Evolutionary conservation across 441 rosid genomes (phyloP).

Genomic region (Erysimum cheiri): DNA sequence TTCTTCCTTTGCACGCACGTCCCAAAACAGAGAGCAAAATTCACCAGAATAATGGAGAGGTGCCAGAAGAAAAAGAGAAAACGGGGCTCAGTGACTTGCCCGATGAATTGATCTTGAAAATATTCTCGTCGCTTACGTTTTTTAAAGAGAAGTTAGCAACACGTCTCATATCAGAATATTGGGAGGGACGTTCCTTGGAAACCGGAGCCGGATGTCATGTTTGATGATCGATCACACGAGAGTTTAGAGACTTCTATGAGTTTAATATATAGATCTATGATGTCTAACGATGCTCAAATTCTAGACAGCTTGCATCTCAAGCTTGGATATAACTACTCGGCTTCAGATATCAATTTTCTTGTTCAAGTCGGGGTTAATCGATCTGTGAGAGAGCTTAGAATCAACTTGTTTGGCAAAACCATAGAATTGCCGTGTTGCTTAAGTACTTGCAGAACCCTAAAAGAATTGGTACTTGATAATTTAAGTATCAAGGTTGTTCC

Average conservation of each 20-base stretch:
- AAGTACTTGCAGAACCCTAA: not conserved
- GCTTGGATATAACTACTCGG: not conserved
- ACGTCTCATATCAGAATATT: not conserved
- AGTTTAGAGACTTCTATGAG: not conserved
- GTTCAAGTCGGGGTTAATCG: not conserved
- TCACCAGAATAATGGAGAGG: not conserved
- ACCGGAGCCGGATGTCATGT: not conserved
- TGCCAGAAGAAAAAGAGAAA: not conserved
- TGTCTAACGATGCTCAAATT: not conserved
- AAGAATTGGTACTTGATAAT: not conserved
- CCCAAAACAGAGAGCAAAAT: not conserved
- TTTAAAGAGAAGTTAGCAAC: not conserved
- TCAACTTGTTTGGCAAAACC: not conserved
- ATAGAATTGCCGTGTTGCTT: not conserved
- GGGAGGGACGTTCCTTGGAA: not conserved
- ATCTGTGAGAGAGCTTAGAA: not conserved
- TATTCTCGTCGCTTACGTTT: not conserved
- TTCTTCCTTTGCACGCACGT: not conserved
- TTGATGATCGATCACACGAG: not conserved
- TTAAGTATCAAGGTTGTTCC: not conserved
- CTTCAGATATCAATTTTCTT: not conserved
- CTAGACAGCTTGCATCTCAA: not conserved
- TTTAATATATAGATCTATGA: not conserved
- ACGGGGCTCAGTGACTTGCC: not conserved
- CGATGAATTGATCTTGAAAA: not conserved